Evolutionary conservation across 352 stramenopile genomes (phyloP).

Genomic region (Phytophthora citrophthora): DNA sequence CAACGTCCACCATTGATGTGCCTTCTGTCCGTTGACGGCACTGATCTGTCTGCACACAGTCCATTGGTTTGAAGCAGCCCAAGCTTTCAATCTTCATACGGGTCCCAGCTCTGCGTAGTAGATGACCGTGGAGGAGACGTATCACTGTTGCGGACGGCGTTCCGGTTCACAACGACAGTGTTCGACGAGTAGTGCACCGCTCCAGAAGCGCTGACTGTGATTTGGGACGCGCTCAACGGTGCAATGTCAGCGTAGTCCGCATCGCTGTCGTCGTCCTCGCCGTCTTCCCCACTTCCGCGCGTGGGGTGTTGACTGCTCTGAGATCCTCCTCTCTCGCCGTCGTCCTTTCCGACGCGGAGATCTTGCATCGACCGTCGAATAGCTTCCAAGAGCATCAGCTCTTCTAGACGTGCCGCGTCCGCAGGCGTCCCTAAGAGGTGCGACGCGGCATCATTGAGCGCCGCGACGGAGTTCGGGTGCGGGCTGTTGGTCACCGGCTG

Average conservation of each 20-base stretch:
- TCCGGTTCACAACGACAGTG: constrained; percentile 11
- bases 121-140: constrained; percentile 18
- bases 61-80: constrained; percentile 7
- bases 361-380: constrained; percentile 85
- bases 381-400: constrained; percentile 85
- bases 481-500: constrained; percentile 59
- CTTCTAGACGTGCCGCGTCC: constrained; percentile 68
- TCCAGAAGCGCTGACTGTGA: constrained; percentile 32
- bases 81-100: constrained; percentile 35
- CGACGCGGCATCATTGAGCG: constrained; percentile 43
- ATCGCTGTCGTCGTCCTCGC: constrained; percentile 32
- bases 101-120: constrained; percentile 33
- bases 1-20: constrained; percentile 14
- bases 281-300: constrained; percentile 19
- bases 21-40: constrained; percentile 1
- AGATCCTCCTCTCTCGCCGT: constrained; percentile 25
- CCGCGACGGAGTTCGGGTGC: constrained; percentile 49
- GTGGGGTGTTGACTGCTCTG: constrained; percentile 33
- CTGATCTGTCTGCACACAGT: constrained; percentile 19
- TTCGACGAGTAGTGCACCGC: constrained; percentile 30
- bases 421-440: constrained; percentile 49
- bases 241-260: constrained; percentile 39
- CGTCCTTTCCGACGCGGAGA: constrained; percentile 47
- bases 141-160: constrained; percentile 17
- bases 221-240: constrained; percentile 38